Base-by-base conservation (phyloP, 306 rosid genomes). In the Oxytropis ochrocephala region DNA sequence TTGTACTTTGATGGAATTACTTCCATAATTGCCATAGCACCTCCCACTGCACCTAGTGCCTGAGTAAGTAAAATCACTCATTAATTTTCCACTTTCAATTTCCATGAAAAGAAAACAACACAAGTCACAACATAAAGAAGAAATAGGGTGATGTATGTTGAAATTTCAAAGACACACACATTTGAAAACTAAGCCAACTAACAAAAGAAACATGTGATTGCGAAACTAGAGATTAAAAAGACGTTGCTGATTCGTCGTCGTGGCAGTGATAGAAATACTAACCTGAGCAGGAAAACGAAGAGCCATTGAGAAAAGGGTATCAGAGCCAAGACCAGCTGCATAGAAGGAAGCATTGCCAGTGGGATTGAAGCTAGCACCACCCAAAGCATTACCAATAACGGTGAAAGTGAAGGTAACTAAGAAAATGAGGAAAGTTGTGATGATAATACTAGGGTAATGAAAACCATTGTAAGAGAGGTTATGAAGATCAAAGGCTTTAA, bases 221-320 rank as follows among this genome's bases (percentile, higher is more conserved):
- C n/a, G n/a, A n/a, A n/a, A n/a, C n/a, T n/a, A n/a, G n/a, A n/a
- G n/a, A n/a, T n/a, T n/a, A n/a, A n/a, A n/a, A n/a, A n/a, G n/a
- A n/a, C n/a, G n/a, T n/a, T n/a, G n/a, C n/a, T n/a, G n/a, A n/a
- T n/a, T n/a, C n/a, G n/a, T n/a, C n/a, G n/a, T n/a, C n/a, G n/a
- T n/a, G n/a, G n/a, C n/a, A n/a, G n/a, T 14, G 7, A 33, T 7
- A 11, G 39, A 39, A 41, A 9, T 7, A 29, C 27, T 0, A 33
- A 91, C 97, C 96, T 92, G 98, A 73, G 98, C 95, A 54, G 98
- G 98, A 47, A 92, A 89, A 18, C 95, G 96, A 11, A 92, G 75
- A 64, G 96, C 98, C 96, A 92, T 89, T 18, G 95, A 81, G 84
- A 92, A 30, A 56, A 92, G 96, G 50, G 90, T 75, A 30, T 90